Evolutionary conservation across 768 basidiomycete species (phyloP), one percentile per base, ranked within the genome.

Genomic region (Tricholoma flavovirens): DNA sequence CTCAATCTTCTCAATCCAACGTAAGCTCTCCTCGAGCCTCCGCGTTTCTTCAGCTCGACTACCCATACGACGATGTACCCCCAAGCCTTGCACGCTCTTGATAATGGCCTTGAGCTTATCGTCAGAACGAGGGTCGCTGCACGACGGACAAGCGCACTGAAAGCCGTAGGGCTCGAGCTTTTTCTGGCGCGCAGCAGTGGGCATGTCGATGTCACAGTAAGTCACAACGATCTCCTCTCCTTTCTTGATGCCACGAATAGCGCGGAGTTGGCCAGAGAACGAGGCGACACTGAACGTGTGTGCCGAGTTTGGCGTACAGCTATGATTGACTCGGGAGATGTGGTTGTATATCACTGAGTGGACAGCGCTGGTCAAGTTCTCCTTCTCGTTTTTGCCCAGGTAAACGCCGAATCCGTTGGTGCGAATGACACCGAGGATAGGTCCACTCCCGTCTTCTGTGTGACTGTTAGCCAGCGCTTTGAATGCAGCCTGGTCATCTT

Each of bases 401-500:
- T 48, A 24, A 5, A 60, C n/a, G 4, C 56, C 56, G 52, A 66
- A 59, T 6, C 55, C 66, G 32, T 72, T 73, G 3, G 71, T 73
- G 9, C 70, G 58, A 9, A 66, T 54, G 6, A 66, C 62, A 3
- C 69, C 69, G 9, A 56, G 26, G 21, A 72, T 54, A 0, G 69
- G 71, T 1, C 71, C 71, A 24, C 66, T 67, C 4, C 71, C 71
- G 55, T 72, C 71, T 9, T 65, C 57, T 11, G 58, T 54, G 30
- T 70, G 68, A 33, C 55, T 59, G 38, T 71, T 71, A 12, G 52
- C 51, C 17, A 74, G 59, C 9, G 49, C 64, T 53, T 65, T 60
- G 22, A 64, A 71, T 9, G 62, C 64, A 15, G 50, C 57, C 36
- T 60, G 55, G 17, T 60, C 46, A 5, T 66, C 62, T 11, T 51